Base-by-base conservation (phyloP, 148 eudicot species). In the Amaranthus cruentus region DNA sequence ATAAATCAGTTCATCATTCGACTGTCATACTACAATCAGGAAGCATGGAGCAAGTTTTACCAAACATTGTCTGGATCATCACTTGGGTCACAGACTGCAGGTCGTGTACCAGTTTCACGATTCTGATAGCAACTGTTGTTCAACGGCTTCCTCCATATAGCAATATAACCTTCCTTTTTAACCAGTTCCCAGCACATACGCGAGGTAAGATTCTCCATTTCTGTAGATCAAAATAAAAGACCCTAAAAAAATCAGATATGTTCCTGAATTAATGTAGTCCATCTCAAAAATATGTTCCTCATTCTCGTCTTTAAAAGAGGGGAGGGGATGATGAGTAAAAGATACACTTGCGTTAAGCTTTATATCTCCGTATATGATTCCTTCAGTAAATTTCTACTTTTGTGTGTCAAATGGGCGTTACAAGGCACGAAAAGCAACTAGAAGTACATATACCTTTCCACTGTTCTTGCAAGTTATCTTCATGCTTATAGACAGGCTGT, bases 31-130 rank as follows among this genome's bases (percentile, higher is more conserved):
- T 9, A 51, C 7, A 12, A 50, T 68, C 59, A 69, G 38, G n/a
- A 42, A 76, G 14, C 55, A 12, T 47, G 68, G 38, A 56, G 38
- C 15, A 62, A 47, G 28, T 50, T n/a, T 56, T 88, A 90, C 96
- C 96, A 90, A 80, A 85, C 85, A 81, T 79, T 70, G 71, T 91
- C 93, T 18, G 90, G 93, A 85, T 91, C 84, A 73, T 86, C 91
- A 60, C 38, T 75, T 14, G 67, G 62, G 21, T 84, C 87, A 79
- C 97, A 91, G 14, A 91, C 58, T 7, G 87, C 83, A 80, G 96
- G 92, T 50, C 75, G 81, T 51, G 59, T 77, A 14, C 61, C 82
- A 66, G 68, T 79, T 68, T 78, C 81, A 76, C 87, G 91, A 52
- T 70, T 78, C 55, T 83, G 78, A 77, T 91, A 87, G 76, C 97